Percentiles rank a stretch among this genome's conserved stretches.
Conservation (phyloP, 1,284 basidiomycete genomes). For the Melampsora allii-populina region DNA sequence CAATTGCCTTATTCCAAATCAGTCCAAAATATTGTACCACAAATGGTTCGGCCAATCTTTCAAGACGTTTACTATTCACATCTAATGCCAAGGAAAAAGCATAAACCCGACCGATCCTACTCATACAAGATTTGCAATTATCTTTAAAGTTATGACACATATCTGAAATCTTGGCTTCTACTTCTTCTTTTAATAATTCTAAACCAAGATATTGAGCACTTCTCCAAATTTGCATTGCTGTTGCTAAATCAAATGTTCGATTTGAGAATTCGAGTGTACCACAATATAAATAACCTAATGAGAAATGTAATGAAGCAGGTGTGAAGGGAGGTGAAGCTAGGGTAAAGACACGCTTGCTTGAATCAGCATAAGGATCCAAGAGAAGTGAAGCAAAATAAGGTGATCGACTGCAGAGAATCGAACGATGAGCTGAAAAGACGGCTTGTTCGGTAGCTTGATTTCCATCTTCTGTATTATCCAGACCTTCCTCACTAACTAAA, state of each 20-base stretch:
- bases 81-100: slow-evolving; percentile 72
- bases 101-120: slow-evolving; percentile 63
- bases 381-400: slow-evolving; percentile 79
- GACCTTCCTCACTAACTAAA: slow-evolving; percentile 48
- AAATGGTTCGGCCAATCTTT: slow-evolving; percentile 67
- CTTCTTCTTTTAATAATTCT: slow-evolving; percentile 69
- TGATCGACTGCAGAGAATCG: slow-evolving; percentile 82
- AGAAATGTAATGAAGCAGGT: slow-evolving; percentile 88
- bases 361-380: slow-evolving; percentile 54
- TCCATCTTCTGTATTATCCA: slow-evolving; percentile 24
- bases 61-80: slow-evolving; percentile 67
- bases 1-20: slow-evolving; percentile 79
- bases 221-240: slow-evolving; percentile 82
- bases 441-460: slow-evolving; percentile 53
- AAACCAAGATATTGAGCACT: slow-evolving; percentile 78
- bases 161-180: slow-evolving; percentile 63
- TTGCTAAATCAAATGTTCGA: slow-evolving; percentile 84
- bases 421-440: slow-evolving; percentile 85
- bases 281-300: slow-evolving; percentile 88
- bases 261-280: slow-evolving; percentile 91
- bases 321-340: slow-evolving; percentile 92
- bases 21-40: slow-evolving; percentile 77
- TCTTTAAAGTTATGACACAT: slow-evolving; percentile 43
- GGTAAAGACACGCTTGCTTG: slow-evolving; percentile 59
- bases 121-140: slow-evolving; percentile 30